These are phyloP conservation scores for Hexamita inflata DNA, from an alignment of 208 protist species.

Conservation along the genomic window DNA sequence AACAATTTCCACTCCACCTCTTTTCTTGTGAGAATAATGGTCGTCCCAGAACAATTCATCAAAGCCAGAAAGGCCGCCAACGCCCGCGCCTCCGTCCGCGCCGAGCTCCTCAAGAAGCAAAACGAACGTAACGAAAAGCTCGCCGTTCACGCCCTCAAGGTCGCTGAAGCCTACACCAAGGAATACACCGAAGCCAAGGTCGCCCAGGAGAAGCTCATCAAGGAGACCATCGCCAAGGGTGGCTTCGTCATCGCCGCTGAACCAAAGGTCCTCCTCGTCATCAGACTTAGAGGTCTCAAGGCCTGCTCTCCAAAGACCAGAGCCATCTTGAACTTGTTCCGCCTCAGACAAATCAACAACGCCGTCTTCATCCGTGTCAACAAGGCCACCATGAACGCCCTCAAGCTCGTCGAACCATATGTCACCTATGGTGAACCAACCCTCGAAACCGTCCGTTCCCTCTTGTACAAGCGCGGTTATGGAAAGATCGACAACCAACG, in stretches of 20 bases:
- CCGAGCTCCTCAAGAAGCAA: background rate
- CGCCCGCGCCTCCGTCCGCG: background rate
- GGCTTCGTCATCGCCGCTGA: slow-evolving; percentile 82
- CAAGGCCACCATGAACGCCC: slow-evolving; percentile 96
- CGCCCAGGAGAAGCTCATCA: slow-evolving; percentile 59
- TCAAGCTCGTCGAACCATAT: slow-evolving; percentile 90
- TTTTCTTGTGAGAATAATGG: too few species aligned
- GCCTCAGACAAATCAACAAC: slow-evolving; percentile 78
- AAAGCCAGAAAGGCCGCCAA: background rate
- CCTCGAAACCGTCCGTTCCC: slow-evolving; percentile 77
- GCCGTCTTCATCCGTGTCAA: slow-evolving; percentile 95
- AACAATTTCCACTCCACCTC: too few species aligned
- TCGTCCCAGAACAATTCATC: slow-evolving; percentile 1
- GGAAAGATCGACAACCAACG: slow-evolving; percentile 86
- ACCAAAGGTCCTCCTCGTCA: slow-evolving; percentile 92
- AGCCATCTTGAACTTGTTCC: slow-evolving; percentile 94
- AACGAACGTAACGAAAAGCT: too few species aligned
- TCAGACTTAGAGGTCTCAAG: slow-evolving; percentile 96
- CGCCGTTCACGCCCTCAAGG: background rate
- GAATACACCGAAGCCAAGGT: slow-evolving; percentile 77
- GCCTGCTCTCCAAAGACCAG: slow-evolving; percentile 79
- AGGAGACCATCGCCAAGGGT: slow-evolving; percentile 66
- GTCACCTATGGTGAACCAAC: slow-evolving; percentile 94
- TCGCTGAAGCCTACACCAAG: slow-evolving; percentile 67
- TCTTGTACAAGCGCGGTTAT: slow-evolving; percentile 97